Conservation (phyloP, 2,329 filamentous ascomycete species). For the Diaporthe vaccinii region DNA sequence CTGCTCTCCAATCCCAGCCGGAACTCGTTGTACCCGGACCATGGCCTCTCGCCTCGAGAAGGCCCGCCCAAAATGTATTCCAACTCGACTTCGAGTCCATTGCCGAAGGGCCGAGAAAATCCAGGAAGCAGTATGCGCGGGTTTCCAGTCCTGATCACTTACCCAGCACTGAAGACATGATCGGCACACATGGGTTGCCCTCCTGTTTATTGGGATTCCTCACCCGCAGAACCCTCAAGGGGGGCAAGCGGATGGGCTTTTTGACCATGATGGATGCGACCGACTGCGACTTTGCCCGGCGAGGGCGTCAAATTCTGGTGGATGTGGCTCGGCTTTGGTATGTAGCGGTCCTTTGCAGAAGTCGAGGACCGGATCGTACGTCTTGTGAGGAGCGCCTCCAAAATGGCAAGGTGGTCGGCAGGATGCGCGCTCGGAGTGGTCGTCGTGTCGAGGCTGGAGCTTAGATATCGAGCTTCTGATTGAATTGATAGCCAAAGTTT, state of each 20-base stretch:
- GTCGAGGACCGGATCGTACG: background rate
- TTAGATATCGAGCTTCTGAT: slow-evolving; percentile 2
- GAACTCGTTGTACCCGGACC: background rate
- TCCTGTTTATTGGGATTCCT: slow-evolving; percentile 63
- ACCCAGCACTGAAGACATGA: slow-evolving; percentile 72
- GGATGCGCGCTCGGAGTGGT: background rate
- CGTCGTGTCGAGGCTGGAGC: background rate
- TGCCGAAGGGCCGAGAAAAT: too few species aligned
- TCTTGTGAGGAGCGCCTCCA: background rate
- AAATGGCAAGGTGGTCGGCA: background rate
- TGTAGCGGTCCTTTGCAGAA: background rate
- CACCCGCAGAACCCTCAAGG: slow-evolving; percentile 68
- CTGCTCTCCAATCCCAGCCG: too few species aligned
- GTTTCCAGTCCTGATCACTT: slow-evolving; percentile 46
- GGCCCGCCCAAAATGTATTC: background rate
- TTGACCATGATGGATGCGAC: slow-evolving; percentile 55
- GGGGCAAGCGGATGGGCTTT: slow-evolving; percentile 70
- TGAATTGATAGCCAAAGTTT: slow-evolving; percentile 33
- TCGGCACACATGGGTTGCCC: slow-evolving; percentile 66
- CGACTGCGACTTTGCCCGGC: slow-evolving; percentile 35
- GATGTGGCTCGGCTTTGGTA: background rate
- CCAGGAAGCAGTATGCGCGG: background rate
- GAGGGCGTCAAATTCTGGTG: slow-evolving; percentile 32
- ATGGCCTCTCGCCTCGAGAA: background rate
- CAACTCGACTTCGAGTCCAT: background rate